phyloP scores from a whole-genome alignment of 2,329 filamentous ascomycete species.

The Thelonectria olida region DNA sequence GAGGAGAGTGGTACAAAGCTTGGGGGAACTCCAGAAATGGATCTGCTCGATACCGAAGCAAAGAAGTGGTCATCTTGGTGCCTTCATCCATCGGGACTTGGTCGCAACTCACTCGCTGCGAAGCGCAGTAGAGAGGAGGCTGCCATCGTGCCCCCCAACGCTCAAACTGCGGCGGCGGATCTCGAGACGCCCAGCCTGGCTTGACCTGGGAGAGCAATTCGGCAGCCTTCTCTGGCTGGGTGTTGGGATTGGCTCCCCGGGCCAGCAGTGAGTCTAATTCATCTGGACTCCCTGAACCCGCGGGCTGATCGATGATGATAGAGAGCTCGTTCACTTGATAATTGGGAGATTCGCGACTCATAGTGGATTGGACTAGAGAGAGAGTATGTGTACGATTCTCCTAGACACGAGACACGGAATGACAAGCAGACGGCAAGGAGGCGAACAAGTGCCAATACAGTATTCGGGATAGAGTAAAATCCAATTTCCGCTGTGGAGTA shows the following conservation, averaged over 20 bases:
- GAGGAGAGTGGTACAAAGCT: not conserved
- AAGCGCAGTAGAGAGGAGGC: not conserved
- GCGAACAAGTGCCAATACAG: no score
- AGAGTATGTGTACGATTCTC: no score
- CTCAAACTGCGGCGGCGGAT: conserved; percentile 3
- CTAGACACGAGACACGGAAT: no score
- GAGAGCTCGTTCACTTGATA: no score
- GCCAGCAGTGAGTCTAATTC: no score
- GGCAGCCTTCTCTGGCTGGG: not conserved
- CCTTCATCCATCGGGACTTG: not conserved
- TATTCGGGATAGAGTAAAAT: no score
- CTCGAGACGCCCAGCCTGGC: not conserved
- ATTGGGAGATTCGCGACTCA: no score
- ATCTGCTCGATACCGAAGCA: not conserved
- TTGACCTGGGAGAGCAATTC: not conserved
- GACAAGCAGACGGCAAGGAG: no score
- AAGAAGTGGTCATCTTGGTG: not conserved
- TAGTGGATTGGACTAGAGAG: no score
- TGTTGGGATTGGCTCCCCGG: not conserved
- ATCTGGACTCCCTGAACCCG: no score
- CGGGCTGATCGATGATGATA: no score
- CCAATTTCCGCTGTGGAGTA: no score
- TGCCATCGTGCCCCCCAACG: not conserved
- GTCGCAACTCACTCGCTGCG: not conserved
- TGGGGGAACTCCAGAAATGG: not conserved